Evolutionary conservation across 2,329 filamentous ascomycete genomes (phyloP), one percentile per base, ranked within the genome.

Genomic region (Thermoascus crustaceus): DNA sequence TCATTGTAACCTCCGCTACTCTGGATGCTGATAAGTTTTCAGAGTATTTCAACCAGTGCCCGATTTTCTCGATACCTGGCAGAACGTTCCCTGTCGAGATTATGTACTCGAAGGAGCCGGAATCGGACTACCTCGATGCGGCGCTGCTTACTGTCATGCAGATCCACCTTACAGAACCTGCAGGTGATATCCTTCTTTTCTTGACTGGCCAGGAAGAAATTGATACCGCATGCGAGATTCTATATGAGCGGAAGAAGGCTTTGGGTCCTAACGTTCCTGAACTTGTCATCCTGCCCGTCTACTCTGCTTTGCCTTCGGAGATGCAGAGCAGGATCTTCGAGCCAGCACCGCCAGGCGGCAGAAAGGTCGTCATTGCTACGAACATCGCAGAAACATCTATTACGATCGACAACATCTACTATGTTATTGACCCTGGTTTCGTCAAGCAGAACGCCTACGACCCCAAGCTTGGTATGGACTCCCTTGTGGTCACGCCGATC

Each of bases 341-440:
- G 19, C 88, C 89, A 2, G 85, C 91, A 0, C 86, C 89, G 0
- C 72, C 80, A 0, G 89, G 89, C 10, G 79, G 76, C 35, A 76
- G 91, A 37, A 98, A 98, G 61, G 87, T 96, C 2, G 86, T 98
- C 40, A 94, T 98, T 55, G 91, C 91, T 2, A 98, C 91, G 22
- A 98, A 98, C 50, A 98, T 98, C 53, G 91, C 91, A 1, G 91
- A 98, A 57, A 98, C 91, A 0, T 94, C 86, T 36, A 91, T 98
- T 54, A 98, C 91, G 0, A 96, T 98, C 45, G 91, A 98, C 55
- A 84, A 89, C 32, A 94, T 98, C 46, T 95, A 89, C 66, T 96
- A 94, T 54, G 93, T 98, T 11, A 80, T 98, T 10, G 91, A 98
- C 52, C 88, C 91, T 2, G 91, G 91, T 2, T 98, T 96, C 48